Base-by-base conservation (phyloP, 2,329 filamentous ascomycete species). In the Aspergillus sp. region DNA sequence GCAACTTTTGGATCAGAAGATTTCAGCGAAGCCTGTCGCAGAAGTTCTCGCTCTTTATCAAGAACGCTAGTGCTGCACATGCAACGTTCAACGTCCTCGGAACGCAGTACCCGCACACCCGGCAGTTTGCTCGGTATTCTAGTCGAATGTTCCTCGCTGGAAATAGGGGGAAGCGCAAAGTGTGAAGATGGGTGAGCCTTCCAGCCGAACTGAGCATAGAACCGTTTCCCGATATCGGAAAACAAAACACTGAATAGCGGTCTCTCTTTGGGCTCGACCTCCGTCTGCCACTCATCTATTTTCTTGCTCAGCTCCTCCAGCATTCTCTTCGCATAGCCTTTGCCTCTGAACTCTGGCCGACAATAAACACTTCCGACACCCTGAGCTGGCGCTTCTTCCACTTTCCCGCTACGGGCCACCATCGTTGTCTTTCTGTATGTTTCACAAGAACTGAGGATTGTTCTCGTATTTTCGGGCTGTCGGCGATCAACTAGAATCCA, bases 281-380 rank as follows among this genome's bases (percentile, higher is more conserved):
- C 78, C 57, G 77, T 74, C 64, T 85, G 81, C 75, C 82, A 82
- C 3, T 75, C 81, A 61, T 80, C 77, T 42, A 87, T 67, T 53
- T 75, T 77, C 51, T 77, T 75, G 13, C 83, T 86, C 37, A 95
- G 70, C 64, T 93, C 86, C 42, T 74, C 73, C 72, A 93, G 83
- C 87, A 95, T 93, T 55, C 88, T 82, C 56, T 82, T 83, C 0
- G 90, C 91, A 74, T 96, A 96, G 19, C 90, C 89, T 63, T 82
- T 83, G 4, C 89, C 87, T 57, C 91, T 78, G 71, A 85, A 85
- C 66, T 85, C 79, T 0, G 84, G 82, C 41, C 86, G 82, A 4
- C 87, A 91, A 71, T 88, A 95, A n/a, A 96, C 91, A 59, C 88
- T 90, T 13, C 87, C 90, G 56, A 96, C 83, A 5, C 89, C 91